Conservation (phyloP, 495 filamentous ascomycete genomes). For the Penicillium ochrochloron region DNA sequence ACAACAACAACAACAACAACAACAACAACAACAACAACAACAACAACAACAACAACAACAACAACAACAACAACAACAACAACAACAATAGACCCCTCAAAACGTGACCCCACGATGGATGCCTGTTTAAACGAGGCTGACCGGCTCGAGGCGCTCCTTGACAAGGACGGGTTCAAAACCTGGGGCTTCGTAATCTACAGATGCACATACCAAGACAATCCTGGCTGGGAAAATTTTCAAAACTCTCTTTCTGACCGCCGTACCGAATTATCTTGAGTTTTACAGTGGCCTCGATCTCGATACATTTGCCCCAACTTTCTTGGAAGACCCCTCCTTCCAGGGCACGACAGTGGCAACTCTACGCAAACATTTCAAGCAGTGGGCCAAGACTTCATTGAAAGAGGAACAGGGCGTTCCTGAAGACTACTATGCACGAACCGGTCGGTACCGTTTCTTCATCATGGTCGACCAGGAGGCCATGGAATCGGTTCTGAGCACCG, state of each 20-base stretch:
- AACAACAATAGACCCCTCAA: background rate
- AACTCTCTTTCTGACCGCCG: background rate
- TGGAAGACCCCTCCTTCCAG: slow-evolving; percentile 38
- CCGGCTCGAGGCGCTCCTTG: slow-evolving; percentile 28
- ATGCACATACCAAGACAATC: slow-evolving; percentile 37
- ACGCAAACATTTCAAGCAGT: slow-evolving; percentile 33
- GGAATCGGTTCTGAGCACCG: slow-evolving; percentile 30
- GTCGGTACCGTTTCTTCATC: slow-evolving; percentile 34
- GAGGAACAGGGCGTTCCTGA: slow-evolving; percentile 21
- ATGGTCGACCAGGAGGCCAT: slow-evolving; percentile 34
- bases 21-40: no score
- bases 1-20: no score
- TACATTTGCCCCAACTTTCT: slow-evolving; percentile 32
- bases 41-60: no score
- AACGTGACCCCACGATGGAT: background rate
- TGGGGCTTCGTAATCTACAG: slow-evolving; percentile 42
- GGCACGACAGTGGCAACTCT: slow-evolving; percentile 28
- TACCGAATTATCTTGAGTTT: background rate
- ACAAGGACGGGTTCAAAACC: slow-evolving; percentile 21
- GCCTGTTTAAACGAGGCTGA: slow-evolving; percentile 25
- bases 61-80: background rate
- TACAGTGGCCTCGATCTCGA: slow-evolving; percentile 28
- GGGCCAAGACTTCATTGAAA: slow-evolving; percentile 18
- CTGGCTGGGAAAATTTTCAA: background rate
- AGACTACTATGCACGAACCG: slow-evolving; percentile 1